A percentile compares a stretch with the other conserved stretches of the same genome.
phyloP scores from a whole-genome alignment of 2,329 filamentous ascomycete genomes.

The Ambrosiella cleistominuta region DNA sequence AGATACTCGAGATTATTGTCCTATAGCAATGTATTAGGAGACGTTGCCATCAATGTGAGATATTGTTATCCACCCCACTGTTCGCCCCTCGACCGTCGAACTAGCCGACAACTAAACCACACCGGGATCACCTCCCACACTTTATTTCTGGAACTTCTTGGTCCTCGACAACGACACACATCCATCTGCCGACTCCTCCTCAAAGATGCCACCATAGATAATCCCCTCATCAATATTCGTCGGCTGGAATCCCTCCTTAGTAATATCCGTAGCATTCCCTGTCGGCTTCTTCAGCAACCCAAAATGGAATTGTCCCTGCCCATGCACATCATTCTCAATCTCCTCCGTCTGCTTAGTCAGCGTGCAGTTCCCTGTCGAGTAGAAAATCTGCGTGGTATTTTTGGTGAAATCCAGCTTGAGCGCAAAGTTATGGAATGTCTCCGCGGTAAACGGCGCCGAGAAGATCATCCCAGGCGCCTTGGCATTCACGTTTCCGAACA shows the following conservation, averaged over 20 bases:
- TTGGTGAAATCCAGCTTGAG: conserved; percentile 37
- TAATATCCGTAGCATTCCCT: conserved; percentile 26
- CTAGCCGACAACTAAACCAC: neutral
- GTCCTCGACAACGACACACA: conserved; percentile 22
- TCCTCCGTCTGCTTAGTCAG: conserved; percentile 31
- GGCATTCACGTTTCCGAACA: conserved; percentile 31
- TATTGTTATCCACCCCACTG: neutral
- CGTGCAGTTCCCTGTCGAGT: conserved; percentile 29
- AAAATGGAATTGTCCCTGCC: conserved; percentile 32
- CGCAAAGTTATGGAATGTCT: conserved; percentile 44
- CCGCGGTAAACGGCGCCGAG: conserved; percentile 30
- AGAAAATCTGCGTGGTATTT: conserved; percentile 38
- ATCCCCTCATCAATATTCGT: conserved; percentile 33
- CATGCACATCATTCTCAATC: conserved; percentile 22
- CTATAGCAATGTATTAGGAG: neutral
- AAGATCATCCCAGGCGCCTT: conserved; percentile 31
- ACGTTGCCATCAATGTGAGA: neutral
- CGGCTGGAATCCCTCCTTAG: conserved; percentile 30
- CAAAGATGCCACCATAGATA: conserved; percentile 34
- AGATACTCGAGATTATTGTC: too few relatives aligned
- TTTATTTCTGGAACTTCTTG: conserved; percentile 1
- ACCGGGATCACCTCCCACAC: neutral
- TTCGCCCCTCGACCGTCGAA: neutral
- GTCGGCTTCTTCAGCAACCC: conserved; percentile 45
- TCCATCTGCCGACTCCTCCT: conserved; percentile 28